Conservation (phyloP, 2,329 filamentous ascomycete species). For the Penicillium crustosum region DNA sequence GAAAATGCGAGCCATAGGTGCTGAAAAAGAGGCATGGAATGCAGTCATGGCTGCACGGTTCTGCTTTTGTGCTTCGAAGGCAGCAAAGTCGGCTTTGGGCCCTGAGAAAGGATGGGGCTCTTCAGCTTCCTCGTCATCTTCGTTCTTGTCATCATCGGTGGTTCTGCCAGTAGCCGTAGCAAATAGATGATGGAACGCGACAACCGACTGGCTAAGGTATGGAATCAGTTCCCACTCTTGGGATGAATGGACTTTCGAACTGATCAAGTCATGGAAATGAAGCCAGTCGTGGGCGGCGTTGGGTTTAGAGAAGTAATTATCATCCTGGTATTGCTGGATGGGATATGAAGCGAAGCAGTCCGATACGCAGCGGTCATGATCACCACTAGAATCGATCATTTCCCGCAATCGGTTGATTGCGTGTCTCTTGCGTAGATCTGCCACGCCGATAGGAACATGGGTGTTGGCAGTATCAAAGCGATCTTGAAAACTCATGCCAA, state of each 20-base stretch:
- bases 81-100: conserved; percentile 75
- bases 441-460: conserved; percentile 53
- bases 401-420: conserved; percentile 60
- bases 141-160: conserved; percentile 47
- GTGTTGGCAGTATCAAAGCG: conserved; percentile 29
- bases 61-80: conserved; percentile 75
- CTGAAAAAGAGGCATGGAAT: conserved; percentile 70
- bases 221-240: conserved; percentile 91
- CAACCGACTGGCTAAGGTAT: conserved; percentile 80
- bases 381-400: conserved; percentile 63
- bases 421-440: conserved; percentile 59
- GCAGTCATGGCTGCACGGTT: conserved; percentile 72
- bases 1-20: conserved; percentile 73
- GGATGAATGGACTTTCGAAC: conserved; percentile 72
- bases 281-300: conserved; percentile 89
- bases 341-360: conserved; percentile 87
- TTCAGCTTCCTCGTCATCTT: conserved; percentile 47
- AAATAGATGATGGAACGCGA: conserved; percentile 91
- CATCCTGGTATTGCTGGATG: conserved; percentile 86
- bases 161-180: conserved; percentile 63
- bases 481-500: conserved; percentile 40
- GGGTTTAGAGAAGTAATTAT: conserved; percentile 85
- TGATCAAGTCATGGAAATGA: conserved; percentile 84
- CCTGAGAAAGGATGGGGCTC: conserved; percentile 74
- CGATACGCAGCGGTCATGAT: conserved; percentile 61